These are phyloP conservation scores for Parascedosporium putredinis DNA, from an alignment of 2,329 filamentous ascomycete species.

Conservation along the genomic window DNA sequence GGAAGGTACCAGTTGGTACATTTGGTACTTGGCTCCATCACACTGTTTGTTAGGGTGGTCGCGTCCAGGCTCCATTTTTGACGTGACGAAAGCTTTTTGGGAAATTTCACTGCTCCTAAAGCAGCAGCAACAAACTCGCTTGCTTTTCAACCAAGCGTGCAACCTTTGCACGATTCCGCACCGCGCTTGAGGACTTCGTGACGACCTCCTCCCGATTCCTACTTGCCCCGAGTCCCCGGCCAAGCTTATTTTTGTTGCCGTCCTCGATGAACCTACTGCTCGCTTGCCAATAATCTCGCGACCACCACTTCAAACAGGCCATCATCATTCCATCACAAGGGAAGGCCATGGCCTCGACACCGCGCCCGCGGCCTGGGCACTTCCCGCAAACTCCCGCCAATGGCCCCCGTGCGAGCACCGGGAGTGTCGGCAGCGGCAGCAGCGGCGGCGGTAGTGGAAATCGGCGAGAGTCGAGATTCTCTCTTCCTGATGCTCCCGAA, in stretches of 20 bases:
- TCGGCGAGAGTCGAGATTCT: constrained; percentile 12
- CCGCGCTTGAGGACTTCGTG: neutral
- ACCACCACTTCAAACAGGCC: neutral
- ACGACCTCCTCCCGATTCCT: neutral
- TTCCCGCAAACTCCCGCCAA: constrained; percentile 7
- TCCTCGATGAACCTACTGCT: neutral
- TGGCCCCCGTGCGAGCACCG: neutral
- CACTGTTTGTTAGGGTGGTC: neutral
- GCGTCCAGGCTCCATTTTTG: constrained; percentile 2
- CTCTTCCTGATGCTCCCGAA: constrained; percentile 38
- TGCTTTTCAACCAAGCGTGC: neutral
- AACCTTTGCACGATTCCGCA: neutral
- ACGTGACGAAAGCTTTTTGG: neutral
- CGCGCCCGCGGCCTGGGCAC: constrained; percentile 7
- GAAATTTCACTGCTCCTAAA: neutral
- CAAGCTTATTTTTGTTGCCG: neutral
- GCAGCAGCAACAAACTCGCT: neutral
- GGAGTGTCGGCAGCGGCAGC: neutral
- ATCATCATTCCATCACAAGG: neutral
- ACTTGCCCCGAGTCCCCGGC: neutral
- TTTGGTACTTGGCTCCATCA: neutral
- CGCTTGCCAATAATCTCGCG: too few species aligned
- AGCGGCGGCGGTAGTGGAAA: neutral
- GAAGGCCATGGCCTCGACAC: constrained; percentile 8
- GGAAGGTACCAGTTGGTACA: neutral